Conservation (phyloP, 2,329 filamentous ascomycete species). For the Arthrobotrys iridis region DNA sequence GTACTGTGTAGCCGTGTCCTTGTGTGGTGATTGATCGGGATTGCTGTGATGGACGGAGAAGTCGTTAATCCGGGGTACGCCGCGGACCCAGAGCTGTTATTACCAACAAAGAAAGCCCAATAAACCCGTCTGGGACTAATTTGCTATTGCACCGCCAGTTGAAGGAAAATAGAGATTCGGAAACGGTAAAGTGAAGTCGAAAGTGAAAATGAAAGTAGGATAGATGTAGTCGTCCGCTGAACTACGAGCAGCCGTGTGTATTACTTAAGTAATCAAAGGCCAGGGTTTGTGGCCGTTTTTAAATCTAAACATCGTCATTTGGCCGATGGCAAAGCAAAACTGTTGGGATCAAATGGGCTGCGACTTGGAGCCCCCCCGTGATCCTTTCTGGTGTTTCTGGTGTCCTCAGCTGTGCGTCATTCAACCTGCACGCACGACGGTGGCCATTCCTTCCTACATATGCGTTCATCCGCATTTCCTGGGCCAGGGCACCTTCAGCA, state of each 20-base stretch:
- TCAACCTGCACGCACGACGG: constrained; percentile 23
- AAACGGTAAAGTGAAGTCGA: background rate
- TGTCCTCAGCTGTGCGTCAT: constrained; percentile 28
- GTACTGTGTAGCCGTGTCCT: background rate
- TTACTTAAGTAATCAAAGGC: background rate
- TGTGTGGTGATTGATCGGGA: background rate
- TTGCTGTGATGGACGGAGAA: background rate
- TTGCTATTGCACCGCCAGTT: no score
- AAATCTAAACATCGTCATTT: constrained; percentile 49
- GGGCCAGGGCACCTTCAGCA: no score
- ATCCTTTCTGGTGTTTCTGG: constrained; percentile 21
- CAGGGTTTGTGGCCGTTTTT: background rate
- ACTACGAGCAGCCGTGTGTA: background rate
- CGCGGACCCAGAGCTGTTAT: background rate
- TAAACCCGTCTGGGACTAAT: no score
- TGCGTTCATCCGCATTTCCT: no score
- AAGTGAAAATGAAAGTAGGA: background rate
- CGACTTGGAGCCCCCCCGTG: constrained; percentile 1
- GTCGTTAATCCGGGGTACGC: constrained; percentile 18
- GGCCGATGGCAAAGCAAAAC: constrained; percentile 40
- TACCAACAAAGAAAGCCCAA: background rate
- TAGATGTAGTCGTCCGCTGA: background rate
- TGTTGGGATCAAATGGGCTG: constrained; percentile 16
- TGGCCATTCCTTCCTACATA: background rate
- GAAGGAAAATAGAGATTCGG: no score